phyloP scores from a whole-genome alignment of 768 basidiomycete genomes.

The Mycena pura region DNA sequence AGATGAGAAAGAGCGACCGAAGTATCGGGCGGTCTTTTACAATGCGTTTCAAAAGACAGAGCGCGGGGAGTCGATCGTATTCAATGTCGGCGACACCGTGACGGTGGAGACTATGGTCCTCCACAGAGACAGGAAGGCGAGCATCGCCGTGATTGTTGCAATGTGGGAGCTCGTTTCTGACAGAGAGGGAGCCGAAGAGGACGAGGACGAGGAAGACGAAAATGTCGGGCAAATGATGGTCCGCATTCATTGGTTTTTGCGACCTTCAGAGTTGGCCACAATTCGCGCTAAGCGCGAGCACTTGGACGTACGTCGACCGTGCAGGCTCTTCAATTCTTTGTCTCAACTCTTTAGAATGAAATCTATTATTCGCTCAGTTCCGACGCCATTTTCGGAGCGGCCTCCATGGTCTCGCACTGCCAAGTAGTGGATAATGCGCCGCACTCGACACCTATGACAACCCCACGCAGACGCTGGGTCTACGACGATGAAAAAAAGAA shows the following conservation, averaged over 20 bases:
- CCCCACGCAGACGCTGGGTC: constrained; percentile 24
- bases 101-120: constrained; percentile 59
- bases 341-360: constrained; percentile 62
- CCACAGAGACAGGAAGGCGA: constrained; percentile 53
- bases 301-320: constrained; percentile 51
- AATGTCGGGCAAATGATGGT: constrained; percentile 55
- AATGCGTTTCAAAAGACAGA: constrained; percentile 26
- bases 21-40: constrained; percentile 12
- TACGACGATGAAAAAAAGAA: constrained; percentile 36
- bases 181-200: constrained; percentile 34
- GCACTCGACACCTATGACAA: constrained; percentile 4
- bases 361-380: constrained; percentile 69
- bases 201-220: constrained; percentile 36
- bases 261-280: constrained; percentile 66
- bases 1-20: constrained; percentile 5
- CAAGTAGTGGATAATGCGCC: constrained; percentile 45
- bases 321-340: background rate
- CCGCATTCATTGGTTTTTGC: constrained; percentile 78
- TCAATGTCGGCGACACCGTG: constrained; percentile 70
- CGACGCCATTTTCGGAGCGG: constrained; percentile 55
- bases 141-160: constrained; percentile 71
- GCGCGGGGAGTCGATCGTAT: constrained; percentile 35
- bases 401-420: constrained; percentile 60
- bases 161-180: constrained; percentile 64
- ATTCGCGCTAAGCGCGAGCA: constrained; percentile 67